Conservation (phyloP, 306 rosid genomes). For the Quercus berberidifolia region DNA sequence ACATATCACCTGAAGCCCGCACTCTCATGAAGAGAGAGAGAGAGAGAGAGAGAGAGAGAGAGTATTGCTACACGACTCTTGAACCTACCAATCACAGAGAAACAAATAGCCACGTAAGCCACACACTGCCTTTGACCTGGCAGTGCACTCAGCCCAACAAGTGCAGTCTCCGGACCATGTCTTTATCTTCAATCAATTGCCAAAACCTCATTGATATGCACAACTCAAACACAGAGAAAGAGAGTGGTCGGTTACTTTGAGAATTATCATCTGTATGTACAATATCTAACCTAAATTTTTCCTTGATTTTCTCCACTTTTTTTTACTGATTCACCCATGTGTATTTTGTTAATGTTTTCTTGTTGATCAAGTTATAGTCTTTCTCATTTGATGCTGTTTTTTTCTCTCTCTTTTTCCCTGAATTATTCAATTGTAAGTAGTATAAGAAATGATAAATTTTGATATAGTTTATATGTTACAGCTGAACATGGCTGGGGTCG, state of each 20-base stretch:
- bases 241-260: not conserved
- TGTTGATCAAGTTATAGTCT: not conserved
- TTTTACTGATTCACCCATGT: not conserved
- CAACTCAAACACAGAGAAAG: not conserved
- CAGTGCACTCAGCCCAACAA: not conserved
- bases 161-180: not conserved
- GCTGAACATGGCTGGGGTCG: not conserved
- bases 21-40: not conserved
- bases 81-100: not conserved
- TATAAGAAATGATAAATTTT: not conserved
- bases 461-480: not conserved
- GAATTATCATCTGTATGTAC: not conserved
- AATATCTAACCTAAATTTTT: not conserved
- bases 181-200: not conserved
- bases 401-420: not conserved
- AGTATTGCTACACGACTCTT: not conserved
- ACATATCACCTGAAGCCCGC: not conserved
- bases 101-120: slow-evolving; percentile 11
- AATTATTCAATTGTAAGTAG: not conserved
- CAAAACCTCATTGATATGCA: not conserved
- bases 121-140: slow-evolving; percentile 13
- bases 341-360: not conserved
- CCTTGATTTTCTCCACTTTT: not conserved
- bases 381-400: not conserved
- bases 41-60: not conserved